These are phyloP conservation scores for Quercus tomentella DNA, from an alignment of 331 rosid species.

Conservation along the genomic window DNA sequence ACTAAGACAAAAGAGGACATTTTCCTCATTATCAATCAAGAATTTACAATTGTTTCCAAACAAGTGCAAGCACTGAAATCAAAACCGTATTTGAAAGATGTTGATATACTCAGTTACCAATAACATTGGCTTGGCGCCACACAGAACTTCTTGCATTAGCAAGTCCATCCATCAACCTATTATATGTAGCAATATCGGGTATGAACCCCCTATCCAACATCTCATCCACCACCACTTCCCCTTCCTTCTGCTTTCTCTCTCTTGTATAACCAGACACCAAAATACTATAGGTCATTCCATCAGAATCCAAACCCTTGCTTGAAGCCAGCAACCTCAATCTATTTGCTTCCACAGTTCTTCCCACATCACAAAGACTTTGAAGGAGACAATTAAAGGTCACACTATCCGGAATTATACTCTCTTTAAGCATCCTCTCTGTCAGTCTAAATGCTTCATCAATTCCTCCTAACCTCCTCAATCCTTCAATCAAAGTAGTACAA, in stretches of 20 bases:
- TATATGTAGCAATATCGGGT: constrained; percentile 70
- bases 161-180: constrained; percentile 52
- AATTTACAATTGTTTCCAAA: not conserved
- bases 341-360: constrained; percentile 65
- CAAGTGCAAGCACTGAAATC: not conserved
- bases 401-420: constrained; percentile 52
- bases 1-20: not conserved
- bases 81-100: not conserved
- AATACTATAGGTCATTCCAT: constrained; percentile 45
- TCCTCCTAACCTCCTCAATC: constrained; percentile 51
- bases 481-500: constrained; percentile 64
- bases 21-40: not conserved
- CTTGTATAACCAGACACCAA: constrained; percentile 54
- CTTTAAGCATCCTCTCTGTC: constrained; percentile 64
- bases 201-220: constrained; percentile 76
- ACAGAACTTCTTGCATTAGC: constrained; percentile 9
- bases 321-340: constrained; percentile 56
- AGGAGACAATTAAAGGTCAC: constrained; percentile 76
- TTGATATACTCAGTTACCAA: not conserved
- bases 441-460: constrained; percentile 42
- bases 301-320: constrained; percentile 61
- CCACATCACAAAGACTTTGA: constrained; percentile 48
- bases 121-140: not conserved
- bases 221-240: constrained; percentile 61
- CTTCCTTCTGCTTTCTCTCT: constrained; percentile 51